Evolutionary conservation across 139 green algal genomes (phyloP).

Genomic region (Penium margaritaceum): DNA sequence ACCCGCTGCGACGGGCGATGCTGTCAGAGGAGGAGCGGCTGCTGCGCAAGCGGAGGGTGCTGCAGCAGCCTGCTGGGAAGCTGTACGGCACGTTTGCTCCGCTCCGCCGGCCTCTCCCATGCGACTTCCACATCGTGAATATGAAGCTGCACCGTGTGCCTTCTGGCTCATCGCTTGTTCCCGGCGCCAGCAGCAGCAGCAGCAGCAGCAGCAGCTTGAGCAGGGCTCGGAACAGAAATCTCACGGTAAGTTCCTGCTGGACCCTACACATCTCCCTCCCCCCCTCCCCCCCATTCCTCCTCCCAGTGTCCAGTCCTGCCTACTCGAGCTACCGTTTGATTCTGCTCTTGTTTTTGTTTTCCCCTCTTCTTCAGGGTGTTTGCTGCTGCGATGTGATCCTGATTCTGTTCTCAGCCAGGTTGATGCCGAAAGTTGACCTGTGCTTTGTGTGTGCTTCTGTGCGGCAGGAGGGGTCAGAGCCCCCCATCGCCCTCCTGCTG

Average conservation of each 20-base stretch:
- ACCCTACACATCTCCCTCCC: background rate
- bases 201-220: too few relatives aligned
- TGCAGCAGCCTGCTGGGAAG: background rate
- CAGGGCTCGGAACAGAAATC: too few relatives aligned
- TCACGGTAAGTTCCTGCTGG: background rate
- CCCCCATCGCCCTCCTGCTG: background rate
- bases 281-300: background rate
- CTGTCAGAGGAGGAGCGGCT: background rate
- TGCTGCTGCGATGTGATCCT: background rate
- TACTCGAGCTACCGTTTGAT: background rate
- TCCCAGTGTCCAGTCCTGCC: background rate
- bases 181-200: too few relatives aligned
- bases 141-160: conserved; percentile 17
- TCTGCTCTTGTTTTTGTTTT: background rate
- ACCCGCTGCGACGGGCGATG: background rate
- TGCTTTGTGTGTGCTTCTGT: too few relatives aligned
- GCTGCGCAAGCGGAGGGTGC: background rate
- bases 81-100: conserved; percentile 3
- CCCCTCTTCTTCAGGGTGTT: background rate
- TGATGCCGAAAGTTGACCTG: background rate
- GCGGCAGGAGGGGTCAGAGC: background rate
- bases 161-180: background rate
- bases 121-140: conserved; percentile 33
- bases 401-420: too few relatives aligned
- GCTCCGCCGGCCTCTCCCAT: conserved; percentile 7